Conservation (phyloP, 441 rosid species). For the Adansonia gregorii region DNA sequence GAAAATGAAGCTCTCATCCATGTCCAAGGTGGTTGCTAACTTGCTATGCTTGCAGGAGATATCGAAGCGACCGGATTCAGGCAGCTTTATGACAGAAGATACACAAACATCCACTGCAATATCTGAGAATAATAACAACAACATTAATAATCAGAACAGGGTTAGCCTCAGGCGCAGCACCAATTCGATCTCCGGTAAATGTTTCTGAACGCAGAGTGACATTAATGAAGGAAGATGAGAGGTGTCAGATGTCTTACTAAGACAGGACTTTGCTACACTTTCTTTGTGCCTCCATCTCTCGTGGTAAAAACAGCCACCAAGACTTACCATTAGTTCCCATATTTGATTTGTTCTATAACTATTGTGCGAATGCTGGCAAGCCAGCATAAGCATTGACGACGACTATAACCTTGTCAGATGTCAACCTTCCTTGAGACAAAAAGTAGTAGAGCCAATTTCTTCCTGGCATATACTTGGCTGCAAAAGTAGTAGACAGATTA, state of each 20-base stretch:
- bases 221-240: not conserved
- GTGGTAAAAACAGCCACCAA: too few species aligned
- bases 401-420: not conserved
- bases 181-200: not conserved
- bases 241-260: not conserved
- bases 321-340: too few species aligned
- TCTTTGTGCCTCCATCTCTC: too few species aligned
- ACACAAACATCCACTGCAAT: not conserved
- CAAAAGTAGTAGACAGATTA: not conserved
- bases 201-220: not conserved
- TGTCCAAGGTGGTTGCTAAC: slow-evolving; percentile 47
- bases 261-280: not conserved
- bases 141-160: not conserved
- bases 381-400: not conserved
- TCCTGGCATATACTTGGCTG: not conserved
- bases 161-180: not conserved
- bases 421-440: not conserved
- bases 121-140: not conserved
- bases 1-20: slow-evolving; percentile 46
- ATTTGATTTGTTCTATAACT: not conserved
- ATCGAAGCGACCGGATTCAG: slow-evolving; percentile 46
- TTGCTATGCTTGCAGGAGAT: slow-evolving; percentile 63
- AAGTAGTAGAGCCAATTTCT: not conserved
- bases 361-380: not conserved
- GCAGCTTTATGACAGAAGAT: not conserved